Evolutionary conservation across 305 asterid species (phyloP), one percentile per base, ranked within the genome.

Genomic region (Fraxinus ornus): DNA sequence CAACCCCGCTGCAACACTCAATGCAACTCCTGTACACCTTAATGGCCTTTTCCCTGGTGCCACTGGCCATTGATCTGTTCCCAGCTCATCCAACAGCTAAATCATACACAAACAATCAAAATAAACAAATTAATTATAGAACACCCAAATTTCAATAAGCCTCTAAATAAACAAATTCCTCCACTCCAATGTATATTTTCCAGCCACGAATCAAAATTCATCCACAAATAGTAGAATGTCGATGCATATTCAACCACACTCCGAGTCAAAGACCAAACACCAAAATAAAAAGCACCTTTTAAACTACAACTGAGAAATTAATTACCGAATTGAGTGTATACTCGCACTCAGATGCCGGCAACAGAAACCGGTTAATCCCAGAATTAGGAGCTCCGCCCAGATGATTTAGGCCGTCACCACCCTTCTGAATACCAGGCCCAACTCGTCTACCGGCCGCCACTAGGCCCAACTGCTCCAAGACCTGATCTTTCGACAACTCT

Each of bases 11-110:
- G 99, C 98, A 70, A 97, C 97, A 84, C 97, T 93, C 88, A 97
- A 81, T 0, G 99, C 98, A 72, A 92, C 97, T 57, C 99, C 99
- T 76, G 99, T 97, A 77, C 99, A 97, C 87, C 99, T 88, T 82
- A 89, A 82, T 10, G 98, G 90, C 88, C 99, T 89, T 85, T 88
- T 89, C 3, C 99, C 99, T 19, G 89, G 96, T 26, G 93, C 86
- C 33, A 94, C 95, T 7, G 94, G 95, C 95, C 97, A 97, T 83
- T 90, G 90, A 88, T 97, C 98, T 49, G 98, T 89, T 17, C 85
- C 91, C 93, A 97, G 88, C 86, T 93, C 97, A 88, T 97, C 98
- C 91, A 97, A 88, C 88, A 97, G 86, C 99, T 97, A 86, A 89
- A 86, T 39, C 83, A 80, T 8, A 79, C 57, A 83, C 66, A 83